phyloP scores from a whole-genome alignment of 441 rosid species.

The Croton setiger region DNA sequence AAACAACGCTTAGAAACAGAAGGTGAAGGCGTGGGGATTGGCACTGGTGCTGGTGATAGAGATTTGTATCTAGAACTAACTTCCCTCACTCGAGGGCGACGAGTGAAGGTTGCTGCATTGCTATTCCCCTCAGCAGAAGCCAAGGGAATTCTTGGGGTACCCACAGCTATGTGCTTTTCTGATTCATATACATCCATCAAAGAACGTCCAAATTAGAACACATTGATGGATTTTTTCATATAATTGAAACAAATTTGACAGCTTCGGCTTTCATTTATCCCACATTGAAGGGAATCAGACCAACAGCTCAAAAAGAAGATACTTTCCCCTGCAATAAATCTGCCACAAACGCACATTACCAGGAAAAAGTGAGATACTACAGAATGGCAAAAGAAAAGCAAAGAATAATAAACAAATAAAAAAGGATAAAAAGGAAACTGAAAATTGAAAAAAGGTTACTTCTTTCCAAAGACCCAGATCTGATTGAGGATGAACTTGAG shows the following conservation, averaged over 20 bases:
- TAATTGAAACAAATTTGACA: slow-evolving; percentile 28
- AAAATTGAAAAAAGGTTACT: slow-evolving; percentile 31
- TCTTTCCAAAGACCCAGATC: slow-evolving; percentile 59
- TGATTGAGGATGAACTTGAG: slow-evolving; percentile 28
- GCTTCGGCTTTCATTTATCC: slow-evolving; percentile 33
- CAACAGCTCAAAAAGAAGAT: slow-evolving; percentile 44
- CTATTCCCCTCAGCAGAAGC: slow-evolving; percentile 71
- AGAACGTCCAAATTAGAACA: slow-evolving; percentile 47
- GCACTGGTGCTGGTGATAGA: slow-evolving; percentile 29
- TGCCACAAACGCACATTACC: slow-evolving; percentile 39
- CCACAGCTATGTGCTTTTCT: slow-evolving; percentile 47
- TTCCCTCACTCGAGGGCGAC: slow-evolving; percentile 61
- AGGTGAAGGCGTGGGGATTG: slow-evolving; percentile 62
- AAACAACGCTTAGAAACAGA: slow-evolving; percentile 51
- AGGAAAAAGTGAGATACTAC: slow-evolving; percentile 44
- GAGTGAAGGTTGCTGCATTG: slow-evolving; percentile 38
- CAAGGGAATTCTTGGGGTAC: slow-evolving; percentile 54
- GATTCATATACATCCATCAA: slow-evolving; percentile 81
- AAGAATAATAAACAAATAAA: slow-evolving; percentile 36
- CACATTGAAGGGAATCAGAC: slow-evolving; percentile 33
- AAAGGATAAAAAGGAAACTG: slow-evolving; percentile 26
- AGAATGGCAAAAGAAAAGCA: slow-evolving; percentile 38
- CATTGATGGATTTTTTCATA: slow-evolving; percentile 43
- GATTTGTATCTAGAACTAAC: slow-evolving; percentile 84
- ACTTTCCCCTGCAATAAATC: slow-evolving; percentile 55